These are phyloP conservation scores for Tephrocybe sp. DNA, from an alignment of 768 basidiomycete genomes.

Conservation along the genomic window DNA sequence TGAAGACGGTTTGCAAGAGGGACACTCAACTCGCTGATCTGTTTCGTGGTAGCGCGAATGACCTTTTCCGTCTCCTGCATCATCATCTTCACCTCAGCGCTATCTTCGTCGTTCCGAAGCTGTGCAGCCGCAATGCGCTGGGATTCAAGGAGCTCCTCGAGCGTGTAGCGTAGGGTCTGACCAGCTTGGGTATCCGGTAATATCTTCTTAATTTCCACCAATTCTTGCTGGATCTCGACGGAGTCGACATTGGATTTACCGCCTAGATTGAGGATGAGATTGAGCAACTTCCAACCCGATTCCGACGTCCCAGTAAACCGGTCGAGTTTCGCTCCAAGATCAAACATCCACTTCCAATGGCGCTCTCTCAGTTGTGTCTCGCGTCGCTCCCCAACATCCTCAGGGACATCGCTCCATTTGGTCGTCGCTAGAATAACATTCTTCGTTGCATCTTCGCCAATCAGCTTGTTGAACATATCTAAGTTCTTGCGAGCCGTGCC, in stretches of 20 bases:
- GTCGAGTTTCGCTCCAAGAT: neutral
- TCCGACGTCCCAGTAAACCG: slow-evolving; percentile 1
- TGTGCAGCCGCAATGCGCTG: slow-evolving; percentile 21
- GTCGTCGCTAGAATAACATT: neutral
- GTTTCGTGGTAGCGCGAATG: slow-evolving; percentile 11
- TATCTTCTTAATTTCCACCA: slow-evolving; percentile 18
- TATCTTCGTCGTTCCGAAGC: slow-evolving; percentile 32
- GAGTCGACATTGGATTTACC: slow-evolving; percentile 5
- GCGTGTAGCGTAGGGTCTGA: slow-evolving; percentile 7
- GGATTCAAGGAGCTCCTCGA: slow-evolving; percentile 8
- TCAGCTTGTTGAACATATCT: neutral
- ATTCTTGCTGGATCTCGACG: slow-evolving; percentile 21
- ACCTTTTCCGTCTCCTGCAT: slow-evolving; percentile 2
- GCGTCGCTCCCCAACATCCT: slow-evolving; percentile 1
- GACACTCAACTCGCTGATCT: slow-evolving; percentile 8
- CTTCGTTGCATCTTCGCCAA: neutral
- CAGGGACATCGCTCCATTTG: neutral
- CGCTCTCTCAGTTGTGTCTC: slow-evolving; percentile 4
- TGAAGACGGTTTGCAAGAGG: neutral
- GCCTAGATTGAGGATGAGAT: slow-evolving; percentile 3
- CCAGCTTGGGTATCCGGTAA: slow-evolving; percentile 23
- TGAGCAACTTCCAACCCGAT: slow-evolving; percentile 1
- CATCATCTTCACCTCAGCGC: slow-evolving; percentile 2
- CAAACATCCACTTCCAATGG: slow-evolving; percentile 6
- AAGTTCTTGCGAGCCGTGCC: neutral